Evolutionary conservation across 164 flowering plant genomes (phyloP).

Genomic region (Liquidambar formosana): DNA sequence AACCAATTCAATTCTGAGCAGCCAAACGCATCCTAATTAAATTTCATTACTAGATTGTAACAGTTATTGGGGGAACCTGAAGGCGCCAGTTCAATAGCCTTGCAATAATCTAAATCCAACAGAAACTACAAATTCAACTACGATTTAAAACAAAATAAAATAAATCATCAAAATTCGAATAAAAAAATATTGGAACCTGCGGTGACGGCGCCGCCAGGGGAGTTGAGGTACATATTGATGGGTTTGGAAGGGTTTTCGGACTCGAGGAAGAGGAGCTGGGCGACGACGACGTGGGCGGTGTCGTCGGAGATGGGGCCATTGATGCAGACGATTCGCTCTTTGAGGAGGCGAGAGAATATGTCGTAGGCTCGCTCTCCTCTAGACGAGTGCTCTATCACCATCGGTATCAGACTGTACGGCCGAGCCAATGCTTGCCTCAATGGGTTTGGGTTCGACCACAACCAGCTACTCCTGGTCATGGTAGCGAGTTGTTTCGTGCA

Average conservation of each 20-base stretch:
- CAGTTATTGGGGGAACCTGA: too few species aligned
- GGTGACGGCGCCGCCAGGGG: constrained; percentile 94
- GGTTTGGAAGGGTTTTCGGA: constrained; percentile 96
- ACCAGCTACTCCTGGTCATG: background rate
- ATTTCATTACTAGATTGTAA: background rate
- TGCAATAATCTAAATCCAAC: too few species aligned
- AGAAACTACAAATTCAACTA: too few species aligned
- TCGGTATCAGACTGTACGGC: constrained; percentile 68
- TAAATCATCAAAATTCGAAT: background rate
- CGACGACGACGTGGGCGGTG: constrained; percentile 93
- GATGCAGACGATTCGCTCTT: constrained; percentile 90
- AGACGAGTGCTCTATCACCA: constrained; percentile 93
- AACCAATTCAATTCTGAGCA: background rate
- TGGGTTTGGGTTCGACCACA: background rate
- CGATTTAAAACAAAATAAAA: background rate
- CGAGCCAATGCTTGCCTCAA: constrained; percentile 12
- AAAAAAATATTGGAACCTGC: constrained; percentile 52
- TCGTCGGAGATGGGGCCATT: constrained; percentile 90
- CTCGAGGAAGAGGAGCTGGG: constrained; percentile 91
- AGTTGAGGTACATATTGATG: constrained; percentile 83
- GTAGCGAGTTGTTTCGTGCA: background rate
- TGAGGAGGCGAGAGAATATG: constrained; percentile 94
- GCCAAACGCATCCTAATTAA: background rate
- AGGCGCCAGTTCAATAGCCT: too few species aligned
- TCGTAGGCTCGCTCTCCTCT: constrained; percentile 95